Conservation (phyloP, 2,329 filamentous ascomycete species). For the Laburnicola sp. region DNA sequence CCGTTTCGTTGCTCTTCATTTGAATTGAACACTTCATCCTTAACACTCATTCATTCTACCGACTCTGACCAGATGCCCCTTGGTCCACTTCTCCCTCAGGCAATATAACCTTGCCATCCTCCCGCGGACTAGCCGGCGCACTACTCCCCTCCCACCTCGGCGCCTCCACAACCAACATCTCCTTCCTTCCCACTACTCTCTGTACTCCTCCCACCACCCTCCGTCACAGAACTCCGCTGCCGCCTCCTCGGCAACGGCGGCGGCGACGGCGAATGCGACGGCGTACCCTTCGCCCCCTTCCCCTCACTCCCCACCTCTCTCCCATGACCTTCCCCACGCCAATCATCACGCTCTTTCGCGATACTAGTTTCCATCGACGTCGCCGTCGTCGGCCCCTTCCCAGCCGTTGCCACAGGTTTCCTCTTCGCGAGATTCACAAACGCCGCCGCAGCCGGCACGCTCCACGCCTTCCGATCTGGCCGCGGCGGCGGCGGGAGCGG, state of each 20-base stretch:
- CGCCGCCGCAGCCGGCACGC: slow-evolving; percentile 51
- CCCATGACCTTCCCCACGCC: too few relatives aligned
- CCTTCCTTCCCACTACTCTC: slow-evolving; percentile 10
- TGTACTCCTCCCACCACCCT: slow-evolving; percentile 3
- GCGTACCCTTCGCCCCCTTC: too few relatives aligned
- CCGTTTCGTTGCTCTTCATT: neutral
- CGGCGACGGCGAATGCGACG: slow-evolving; percentile 1
- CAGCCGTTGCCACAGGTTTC: slow-evolving; percentile 58
- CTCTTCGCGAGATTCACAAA: slow-evolving; percentile 59
- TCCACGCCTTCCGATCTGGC: slow-evolving; percentile 57
- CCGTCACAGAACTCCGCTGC: slow-evolving; percentile 41
- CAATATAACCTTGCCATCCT: neutral
- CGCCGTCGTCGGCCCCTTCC: neutral
- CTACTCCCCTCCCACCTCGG: slow-evolving; percentile 31
- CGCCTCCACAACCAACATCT: slow-evolving; percentile 38
- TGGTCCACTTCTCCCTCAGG: too few relatives aligned
- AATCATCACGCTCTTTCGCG: too few relatives aligned
- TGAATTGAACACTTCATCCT: neutral
- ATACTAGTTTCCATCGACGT: slow-evolving; percentile 3
- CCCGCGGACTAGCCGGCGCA: slow-evolving; percentile 25
- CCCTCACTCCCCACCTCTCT: too few relatives aligned
- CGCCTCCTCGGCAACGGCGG: slow-evolving; percentile 56
- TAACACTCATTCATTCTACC: neutral
- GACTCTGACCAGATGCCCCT: neutral
- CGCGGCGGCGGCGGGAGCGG: slow-evolving; percentile 73